Evolutionary conservation across 108 stramenopile genomes (phyloP), one percentile per base, ranked within the genome.

Genomic region (Cylindrotheca fusiformis): DNA sequence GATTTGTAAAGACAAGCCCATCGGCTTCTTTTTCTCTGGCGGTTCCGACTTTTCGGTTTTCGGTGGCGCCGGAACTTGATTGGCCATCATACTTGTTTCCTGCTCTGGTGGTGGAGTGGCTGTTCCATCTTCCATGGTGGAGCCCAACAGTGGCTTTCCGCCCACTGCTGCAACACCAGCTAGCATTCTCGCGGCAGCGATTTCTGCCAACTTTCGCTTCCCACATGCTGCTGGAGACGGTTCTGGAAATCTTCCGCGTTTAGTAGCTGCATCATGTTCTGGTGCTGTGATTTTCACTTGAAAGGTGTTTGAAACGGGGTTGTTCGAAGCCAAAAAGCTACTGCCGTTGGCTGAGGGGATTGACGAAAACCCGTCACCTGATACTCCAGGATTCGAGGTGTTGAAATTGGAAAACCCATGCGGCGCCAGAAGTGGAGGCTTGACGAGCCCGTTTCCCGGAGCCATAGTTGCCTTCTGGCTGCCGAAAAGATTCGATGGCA

Each of bases 191-290:
- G 92, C 92, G 2, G 88, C 92, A 18, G 85, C 86, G 60, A 93
- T 84, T 65, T 93, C 92, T 1, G 83, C 87, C 52, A 85, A 48
- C 71, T 93, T 93, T 10, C 92, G 77, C 69, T 88, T 90, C 3
- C 92, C 92, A 62, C 85, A 86, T 4, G 88, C 92, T 3, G 92
- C 92, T 1, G 92, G 92, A 25, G 85, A 86, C 25, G 92, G 92
- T 69, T 91, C 90, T 28, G 90, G 90, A 58, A 87, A 91, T 26
- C 72, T 78, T 8, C 79, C 79, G 27, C 61, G 47, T 48, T 69
- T 55, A 1, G 67, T 55, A 46, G 77, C 77, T 2, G 71, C 69
- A 18, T 78, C 78, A 19, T 74, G 82, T n/a, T 71, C 77, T 8
- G 89, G 89, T 54, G 89, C 86, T 17, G 66, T 57, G 60, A 90